Conservation (phyloP, 306 rosid species). For the Carpinus fangiana region DNA sequence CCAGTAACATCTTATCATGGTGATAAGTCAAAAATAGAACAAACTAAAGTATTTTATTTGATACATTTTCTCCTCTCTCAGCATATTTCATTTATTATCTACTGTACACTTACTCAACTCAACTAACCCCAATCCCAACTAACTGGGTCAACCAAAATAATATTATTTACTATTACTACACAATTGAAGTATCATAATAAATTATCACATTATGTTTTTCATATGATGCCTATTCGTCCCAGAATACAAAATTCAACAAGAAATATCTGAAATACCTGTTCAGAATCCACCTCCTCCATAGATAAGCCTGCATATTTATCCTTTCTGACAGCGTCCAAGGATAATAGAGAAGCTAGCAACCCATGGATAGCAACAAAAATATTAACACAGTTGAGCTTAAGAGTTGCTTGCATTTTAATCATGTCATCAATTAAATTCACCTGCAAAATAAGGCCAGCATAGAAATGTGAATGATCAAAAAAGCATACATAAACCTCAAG, state of each 20-base stretch:
- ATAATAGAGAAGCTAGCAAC: slow-evolving; percentile 59
- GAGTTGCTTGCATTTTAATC: slow-evolving; percentile 51
- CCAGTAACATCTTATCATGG: background rate
- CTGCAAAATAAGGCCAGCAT: slow-evolving; percentile 47
- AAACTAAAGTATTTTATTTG: background rate
- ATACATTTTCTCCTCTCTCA: background rate
- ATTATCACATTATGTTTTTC: background rate
- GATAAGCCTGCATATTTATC: slow-evolving; percentile 37
- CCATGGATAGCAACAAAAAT: slow-evolving; percentile 46
- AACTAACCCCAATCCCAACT: background rate
- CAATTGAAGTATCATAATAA: background rate
- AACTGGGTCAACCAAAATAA: background rate
- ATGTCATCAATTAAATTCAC: slow-evolving; percentile 50
- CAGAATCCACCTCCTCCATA: slow-evolving; percentile 41
- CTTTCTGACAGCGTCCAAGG: slow-evolving; percentile 40
- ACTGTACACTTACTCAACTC: background rate
- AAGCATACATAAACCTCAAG: background rate
- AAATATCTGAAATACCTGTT: slow-evolving; percentile 48
- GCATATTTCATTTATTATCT: background rate
- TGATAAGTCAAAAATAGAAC: background rate
- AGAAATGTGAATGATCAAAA: slow-evolving; percentile 17
- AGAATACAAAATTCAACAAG: slow-evolving; percentile 4
- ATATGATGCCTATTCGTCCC: background rate
- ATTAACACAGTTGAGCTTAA: slow-evolving; percentile 58
- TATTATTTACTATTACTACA: background rate